Conservation (phyloP, 208 protist species). For the Strigomonas culicis region DNA sequence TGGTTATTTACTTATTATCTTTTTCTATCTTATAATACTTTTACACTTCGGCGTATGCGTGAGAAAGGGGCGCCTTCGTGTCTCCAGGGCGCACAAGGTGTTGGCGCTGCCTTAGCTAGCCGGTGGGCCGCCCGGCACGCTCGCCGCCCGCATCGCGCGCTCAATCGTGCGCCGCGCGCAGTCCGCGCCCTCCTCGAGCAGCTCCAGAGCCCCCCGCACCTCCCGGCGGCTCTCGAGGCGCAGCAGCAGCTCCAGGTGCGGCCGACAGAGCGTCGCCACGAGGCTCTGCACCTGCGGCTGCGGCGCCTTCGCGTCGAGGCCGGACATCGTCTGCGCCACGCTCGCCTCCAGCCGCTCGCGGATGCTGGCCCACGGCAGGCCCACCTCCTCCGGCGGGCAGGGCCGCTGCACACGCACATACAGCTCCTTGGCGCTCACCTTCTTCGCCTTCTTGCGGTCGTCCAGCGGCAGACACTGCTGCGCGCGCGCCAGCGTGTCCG, state of each 20-base stretch:
- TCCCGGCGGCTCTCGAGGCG: slow-evolving; percentile 33
- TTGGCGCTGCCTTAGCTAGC: not conserved
- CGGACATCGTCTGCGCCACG: slow-evolving; percentile 6
- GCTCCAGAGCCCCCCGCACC: slow-evolving; percentile 30
- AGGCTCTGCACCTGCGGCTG: slow-evolving; percentile 15
- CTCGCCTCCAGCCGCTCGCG: slow-evolving; percentile 17
- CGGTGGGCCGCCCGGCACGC: slow-evolving; percentile 2
- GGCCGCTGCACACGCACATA: slow-evolving; percentile 25
- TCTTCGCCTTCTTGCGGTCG: not conserved
- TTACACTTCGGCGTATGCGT: not conserved
- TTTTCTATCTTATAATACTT: not conserved
- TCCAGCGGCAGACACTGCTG: not conserved
- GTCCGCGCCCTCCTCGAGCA: slow-evolving; percentile 29
- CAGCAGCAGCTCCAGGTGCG: slow-evolving; percentile 35
- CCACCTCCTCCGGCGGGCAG: slow-evolving; percentile 32
- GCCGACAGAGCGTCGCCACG: slow-evolving; percentile 19
- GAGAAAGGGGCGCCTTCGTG: too few relatives aligned
- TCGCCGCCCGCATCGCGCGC: slow-evolving; percentile 28
- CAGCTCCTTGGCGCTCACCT: slow-evolving; percentile 19
- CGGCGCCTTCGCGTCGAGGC: not conserved
- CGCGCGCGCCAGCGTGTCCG: not conserved
- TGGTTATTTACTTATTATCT: not conserved
- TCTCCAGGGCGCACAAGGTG: too few relatives aligned
- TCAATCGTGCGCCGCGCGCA: slow-evolving; percentile 39
- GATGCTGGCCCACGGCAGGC: slow-evolving; percentile 11